Percentiles rank a stretch among this genome's conserved stretches.
Evolutionary conservation across 1,284 basidiomycete genomes (phyloP).

Genomic region (Cutaneotrichosporon daszewskae): DNA sequence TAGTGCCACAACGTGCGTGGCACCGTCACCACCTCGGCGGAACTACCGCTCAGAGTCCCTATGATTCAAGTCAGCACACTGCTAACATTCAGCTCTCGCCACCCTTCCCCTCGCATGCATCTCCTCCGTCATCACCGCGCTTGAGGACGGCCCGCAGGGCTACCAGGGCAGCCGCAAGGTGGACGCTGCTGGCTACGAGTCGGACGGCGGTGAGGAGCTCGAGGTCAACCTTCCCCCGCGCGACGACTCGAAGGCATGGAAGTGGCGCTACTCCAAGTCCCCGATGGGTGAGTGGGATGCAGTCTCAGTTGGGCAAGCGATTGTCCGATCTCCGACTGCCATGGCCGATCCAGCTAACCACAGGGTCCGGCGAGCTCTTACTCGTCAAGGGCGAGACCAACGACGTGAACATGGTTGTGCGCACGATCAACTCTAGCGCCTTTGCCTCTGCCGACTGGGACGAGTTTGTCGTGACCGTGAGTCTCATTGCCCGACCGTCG

Average conservation of each 20-base stretch:
- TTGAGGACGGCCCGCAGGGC: conserved; percentile 30
- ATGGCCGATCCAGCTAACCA: not conserved
- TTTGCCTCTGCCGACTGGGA: conserved; percentile 46
- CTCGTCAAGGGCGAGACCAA: conserved; percentile 37
- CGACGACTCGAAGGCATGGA: conserved; percentile 35
- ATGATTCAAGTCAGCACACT: no score
- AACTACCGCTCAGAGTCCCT: no score
- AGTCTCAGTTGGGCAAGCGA: no score
- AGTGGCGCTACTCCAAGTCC: conserved; percentile 46
- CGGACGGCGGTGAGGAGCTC: conserved; percentile 41
- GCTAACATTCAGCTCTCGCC: conserved; percentile 32
- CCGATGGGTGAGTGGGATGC: conserved; percentile 40
- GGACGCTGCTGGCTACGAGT: conserved; percentile 45
- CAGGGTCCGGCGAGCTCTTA: conserved; percentile 48
- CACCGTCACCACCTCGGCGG: no score
- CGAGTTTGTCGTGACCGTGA: conserved; percentile 44
- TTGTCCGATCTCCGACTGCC: no score
- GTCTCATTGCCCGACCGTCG: no score
- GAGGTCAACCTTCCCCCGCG: conserved; percentile 17
- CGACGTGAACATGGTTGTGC: conserved; percentile 43
- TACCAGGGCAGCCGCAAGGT: conserved; percentile 21
- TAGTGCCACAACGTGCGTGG: no score
- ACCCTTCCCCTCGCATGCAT: conserved; percentile 39
- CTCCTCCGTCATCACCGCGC: conserved; percentile 41
- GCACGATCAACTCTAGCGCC: conserved; percentile 46